Evolutionary conservation across 257 asterid genomes (phyloP).

Genomic region (Penstemon davidsonii): DNA sequence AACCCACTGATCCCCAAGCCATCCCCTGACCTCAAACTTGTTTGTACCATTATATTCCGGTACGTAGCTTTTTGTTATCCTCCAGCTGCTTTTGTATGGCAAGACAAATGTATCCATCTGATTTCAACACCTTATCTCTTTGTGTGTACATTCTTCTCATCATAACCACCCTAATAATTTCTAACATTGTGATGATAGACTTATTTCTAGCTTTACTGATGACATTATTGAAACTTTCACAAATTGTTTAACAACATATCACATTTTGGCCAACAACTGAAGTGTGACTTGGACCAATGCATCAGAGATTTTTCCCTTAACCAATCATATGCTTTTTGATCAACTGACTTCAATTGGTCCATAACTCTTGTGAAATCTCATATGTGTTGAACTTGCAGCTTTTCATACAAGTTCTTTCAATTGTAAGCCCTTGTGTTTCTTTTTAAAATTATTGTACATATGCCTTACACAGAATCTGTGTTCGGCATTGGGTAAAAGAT

Average conservation of each 20-base stretch:
- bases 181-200: neutral
- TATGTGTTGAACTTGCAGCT: too few relatives aligned
- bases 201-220: conserved; percentile 4
- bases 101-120: neutral
- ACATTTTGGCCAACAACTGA: conserved; percentile 12
- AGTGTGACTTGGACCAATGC: neutral
- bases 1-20: neutral
- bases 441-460: too few relatives aligned
- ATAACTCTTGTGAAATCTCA: too few relatives aligned
- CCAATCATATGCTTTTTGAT: too few relatives aligned
- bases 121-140: conserved; percentile 5
- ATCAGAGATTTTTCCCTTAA: too few relatives aligned
- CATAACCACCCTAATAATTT: neutral
- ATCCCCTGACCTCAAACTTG: neutral
- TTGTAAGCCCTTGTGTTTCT: too few relatives aligned
- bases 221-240: conserved; percentile 1
- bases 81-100: neutral
- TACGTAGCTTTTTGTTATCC: neutral
- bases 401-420: too few relatives aligned
- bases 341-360: too few relatives aligned
- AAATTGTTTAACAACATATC: conserved; percentile 15
- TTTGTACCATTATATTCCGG: neutral
- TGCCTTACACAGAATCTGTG: too few relatives aligned
- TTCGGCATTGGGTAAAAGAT: too few relatives aligned
- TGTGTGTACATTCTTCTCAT: conserved; percentile 8